Conservation (phyloP, 1,139 yeast species). For the Eremothecium coryli region DNA sequence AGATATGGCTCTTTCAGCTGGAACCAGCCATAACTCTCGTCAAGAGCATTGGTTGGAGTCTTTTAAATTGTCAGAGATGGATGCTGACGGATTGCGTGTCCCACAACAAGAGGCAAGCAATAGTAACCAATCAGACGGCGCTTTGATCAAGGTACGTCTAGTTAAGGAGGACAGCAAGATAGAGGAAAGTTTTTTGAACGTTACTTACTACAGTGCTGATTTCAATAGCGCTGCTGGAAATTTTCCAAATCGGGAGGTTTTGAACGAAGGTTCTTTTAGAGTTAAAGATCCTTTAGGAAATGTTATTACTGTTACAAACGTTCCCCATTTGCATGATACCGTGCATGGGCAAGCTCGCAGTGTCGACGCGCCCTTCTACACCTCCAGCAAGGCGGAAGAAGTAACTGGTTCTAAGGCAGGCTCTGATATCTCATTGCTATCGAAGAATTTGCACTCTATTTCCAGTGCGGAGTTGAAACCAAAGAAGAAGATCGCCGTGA, state of each 20-base stretch:
- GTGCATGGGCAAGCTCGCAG: slow-evolving; percentile 25
- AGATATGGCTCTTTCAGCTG: slow-evolving; percentile 32
- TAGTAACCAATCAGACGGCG: slow-evolving; percentile 41
- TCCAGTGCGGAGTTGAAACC: slow-evolving; percentile 17
- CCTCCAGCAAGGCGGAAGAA: slow-evolving; percentile 12
- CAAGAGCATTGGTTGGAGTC: slow-evolving; percentile 65
- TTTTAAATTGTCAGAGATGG: slow-evolving; percentile 49
- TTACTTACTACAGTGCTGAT: slow-evolving; percentile 47
- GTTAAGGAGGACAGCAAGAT: slow-evolving; percentile 34
- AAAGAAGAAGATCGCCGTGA: slow-evolving; percentile 59
- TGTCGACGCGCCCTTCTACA: slow-evolving; percentile 31
- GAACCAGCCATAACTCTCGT: slow-evolving; percentile 55
- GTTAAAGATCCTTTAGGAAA: slow-evolving; percentile 53
- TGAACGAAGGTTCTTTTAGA: slow-evolving; percentile 26
- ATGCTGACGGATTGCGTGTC: slow-evolving; percentile 38
- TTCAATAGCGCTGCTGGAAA: slow-evolving; percentile 34
- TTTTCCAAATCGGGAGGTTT: slow-evolving; percentile 29
- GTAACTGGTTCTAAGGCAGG: slow-evolving; percentile 9
- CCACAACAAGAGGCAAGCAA: slow-evolving; percentile 51
- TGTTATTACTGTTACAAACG: slow-evolving; percentile 37
- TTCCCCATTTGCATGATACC: slow-evolving; percentile 23
- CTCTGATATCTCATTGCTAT: slow-evolving; percentile 2
- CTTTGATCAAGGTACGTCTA: slow-evolving; percentile 53
- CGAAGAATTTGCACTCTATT: slow-evolving; percentile 11
- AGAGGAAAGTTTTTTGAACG: slow-evolving; percentile 30